Conservation (phyloP, 805 yeast genomes). For the Tetrapisispora iriomotensis region DNA sequence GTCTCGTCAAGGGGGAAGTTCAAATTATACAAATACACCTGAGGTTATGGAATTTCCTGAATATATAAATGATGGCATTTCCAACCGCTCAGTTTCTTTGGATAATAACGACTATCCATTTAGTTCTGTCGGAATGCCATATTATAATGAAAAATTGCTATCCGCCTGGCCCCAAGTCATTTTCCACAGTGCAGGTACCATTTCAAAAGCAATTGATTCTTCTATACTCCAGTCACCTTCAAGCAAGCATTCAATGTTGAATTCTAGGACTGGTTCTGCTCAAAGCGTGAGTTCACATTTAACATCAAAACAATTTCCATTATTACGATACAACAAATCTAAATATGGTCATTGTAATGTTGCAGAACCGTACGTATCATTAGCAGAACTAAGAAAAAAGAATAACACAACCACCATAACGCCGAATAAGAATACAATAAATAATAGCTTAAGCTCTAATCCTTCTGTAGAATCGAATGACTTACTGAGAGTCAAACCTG, state of each 20-base stretch:
- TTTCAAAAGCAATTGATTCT: conserved; percentile 44
- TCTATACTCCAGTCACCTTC: conserved; percentile 9
- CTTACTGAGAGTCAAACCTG: conserved; percentile 16
- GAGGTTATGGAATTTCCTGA: conserved; percentile 46
- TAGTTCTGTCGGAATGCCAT: conserved; percentile 75
- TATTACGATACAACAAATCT: conserved; percentile 45
- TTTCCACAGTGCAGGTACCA: conserved; percentile 53
- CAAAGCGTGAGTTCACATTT: conserved; percentile 1
- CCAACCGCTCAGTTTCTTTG: conserved; percentile 20
- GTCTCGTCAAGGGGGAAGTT: conserved; percentile 16
- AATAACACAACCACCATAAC: background rate
- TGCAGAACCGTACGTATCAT: conserved; percentile 34
- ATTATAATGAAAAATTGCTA: conserved; percentile 62
- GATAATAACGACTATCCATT: conserved; percentile 49
- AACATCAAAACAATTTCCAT: conserved; percentile 27
- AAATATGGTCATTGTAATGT: conserved; percentile 51
- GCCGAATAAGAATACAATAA: conserved; percentile 4
- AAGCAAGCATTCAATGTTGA: background rate
- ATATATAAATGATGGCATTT: conserved; percentile 29
- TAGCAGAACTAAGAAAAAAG: conserved; percentile 25
- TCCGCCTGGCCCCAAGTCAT: conserved; percentile 70
- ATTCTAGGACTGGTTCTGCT: background rate
- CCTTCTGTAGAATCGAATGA: conserved; percentile 1
- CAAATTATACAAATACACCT: conserved; percentile 30
- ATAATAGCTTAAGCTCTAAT: conserved; percentile 11